Evolutionary conservation across 225 moss, liverwort and hornwort genomes (phyloP), one percentile per base, ranked within the genome.

Genomic region (Neckera pumila): DNA sequence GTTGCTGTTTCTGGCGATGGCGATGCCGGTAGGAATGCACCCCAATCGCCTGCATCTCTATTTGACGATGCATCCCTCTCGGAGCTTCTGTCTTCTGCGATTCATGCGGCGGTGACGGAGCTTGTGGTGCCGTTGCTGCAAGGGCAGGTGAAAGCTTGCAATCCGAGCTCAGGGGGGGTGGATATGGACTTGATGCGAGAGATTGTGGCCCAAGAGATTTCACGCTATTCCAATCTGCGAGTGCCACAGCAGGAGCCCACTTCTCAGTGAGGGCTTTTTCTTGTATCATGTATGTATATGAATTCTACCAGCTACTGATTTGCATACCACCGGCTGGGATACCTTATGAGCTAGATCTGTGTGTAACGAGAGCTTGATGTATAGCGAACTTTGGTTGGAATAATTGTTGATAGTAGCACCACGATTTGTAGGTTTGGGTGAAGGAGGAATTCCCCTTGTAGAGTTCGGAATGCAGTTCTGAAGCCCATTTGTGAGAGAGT

Each of bases 191-290:
- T 95, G 85, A 95, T 97, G 95, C 93, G 93, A 51, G 95, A 92
- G 86, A 91, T 96, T 76, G 93, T 95, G 59, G 94, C 94, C 28
- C 92, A 94, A 56, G 96, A 98, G 86, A 94, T 96, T 47, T 96
- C 94, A 62, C 90, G 90, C 45, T 96, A 92, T 34, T 93, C 94
- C 42, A 83, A 60, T 12, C 60, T 88, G 45, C 54, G 60, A 58
- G 91, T 80, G 45, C 51, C 86, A 22, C 86, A 77, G 33, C 69
- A 61, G 40, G 73, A 88, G 36, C 86, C 77, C 40, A 71, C 84
- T 30, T 79, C 84, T 30, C 84, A 71, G 63, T 92, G 85, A 90
- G 23, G 27, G 64, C 75, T 83, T 67, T 65, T n/a, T 76, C 43
- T 83, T 86, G 27, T 78, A 64, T 82, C 77, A 76, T 86, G 82